Base-by-base conservation (phyloP, 2,329 filamentous ascomycete genomes). In the Sclerotinia sclerotiorum region DNA sequence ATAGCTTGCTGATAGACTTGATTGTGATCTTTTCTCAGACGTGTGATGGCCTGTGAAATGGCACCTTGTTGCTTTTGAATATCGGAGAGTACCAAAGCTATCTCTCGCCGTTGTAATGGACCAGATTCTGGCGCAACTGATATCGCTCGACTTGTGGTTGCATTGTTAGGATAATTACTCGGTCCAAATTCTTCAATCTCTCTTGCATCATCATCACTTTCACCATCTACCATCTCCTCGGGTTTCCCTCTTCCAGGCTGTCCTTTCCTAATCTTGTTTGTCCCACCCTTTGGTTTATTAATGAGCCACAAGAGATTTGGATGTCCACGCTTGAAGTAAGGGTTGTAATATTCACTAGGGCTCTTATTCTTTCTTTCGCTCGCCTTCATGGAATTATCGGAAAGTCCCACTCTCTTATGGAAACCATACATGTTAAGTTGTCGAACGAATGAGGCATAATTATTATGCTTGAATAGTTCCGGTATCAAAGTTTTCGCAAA, bases 331-430 rank as follows among this genome's bases (percentile, higher is more conserved):
- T 93, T 92, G 81, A 99, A 99, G 81, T 94, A 99, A 13, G 93
- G 93, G 78, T 99, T 97, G 74, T 92, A 94, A 79, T 99, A 99
- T 83, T 98, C 95, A 84, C 94, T 98, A 0, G 95, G 95, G 69
- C 93, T 97, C 82, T 99, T 99, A 78, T 94, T 94, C 79, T 97
- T 97, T 70, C 94, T 90, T 81, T 98, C 95, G 77, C 94, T 97
- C 7, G 96, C 94, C 73, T 95, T 91, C 91, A 99, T 96, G 0
- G 94, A 97, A 77, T 97, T 97, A 79, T 99, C 95, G 5, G 94
- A 97, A 24, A 99, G 84, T 5, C 92, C 92, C 5, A 95, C 92
- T 54, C 92, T 90, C 76, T 88, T 88, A 74, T 88, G 85, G 69
- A 87, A 88, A 2, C 85, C 85, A 73, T 87, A 87, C 85, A 87